Base-by-base conservation (phyloP, 225 moss, liverwort and hornwort genomes). In the Polytrichum commune region DNA sequence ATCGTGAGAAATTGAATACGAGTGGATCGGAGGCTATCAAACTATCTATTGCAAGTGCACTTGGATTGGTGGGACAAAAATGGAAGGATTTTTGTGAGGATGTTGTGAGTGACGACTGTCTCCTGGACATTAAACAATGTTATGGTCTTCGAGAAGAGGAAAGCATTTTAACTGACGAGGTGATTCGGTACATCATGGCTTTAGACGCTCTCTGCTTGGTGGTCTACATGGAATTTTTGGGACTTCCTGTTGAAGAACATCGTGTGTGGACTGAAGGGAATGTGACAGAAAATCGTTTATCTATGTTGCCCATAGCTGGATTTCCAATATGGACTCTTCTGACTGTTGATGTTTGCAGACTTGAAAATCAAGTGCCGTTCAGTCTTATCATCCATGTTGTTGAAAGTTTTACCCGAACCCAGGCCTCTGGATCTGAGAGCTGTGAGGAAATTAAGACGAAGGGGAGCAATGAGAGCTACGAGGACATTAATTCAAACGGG, bases 151-250 rank as follows among this genome's bases (percentile, higher is more conserved):
- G 55, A n/a, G 27, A 77, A 26, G 53, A 62, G 30, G 30, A 1
- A 24, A 0, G 5, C 7, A 54, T 0, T 8, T 7, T 38, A 3
- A 38, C 38, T 38, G 38, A 38, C 38, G 38, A 38, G 38, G 38
- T 38, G 38, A 38, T 38, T 38, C 10, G 13, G 13, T 38, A 38
- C 38, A 5, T 72, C 0, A 9, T 72, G 30, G 67, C 67, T 19
- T 32, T 77, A 28, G 72, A 77, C 55, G 62, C 67, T 0, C 32
- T 72, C 26, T 72, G 33, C 3, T 1, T 77, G 8, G 77, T 54
- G 18, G 8, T 35, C 2, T 0, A 0, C 1, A 5, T 26, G 0
- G 63, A 75, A 7, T 0, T 25, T 0, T 9, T 0, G 38, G 0
- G 0, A 2, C 0, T 10, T 38, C 9, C 2, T 10, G 0, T 2